These are phyloP conservation scores for Silene latifolia DNA, from an alignment of 148 eudicot genomes.

Conservation along the genomic window DNA sequence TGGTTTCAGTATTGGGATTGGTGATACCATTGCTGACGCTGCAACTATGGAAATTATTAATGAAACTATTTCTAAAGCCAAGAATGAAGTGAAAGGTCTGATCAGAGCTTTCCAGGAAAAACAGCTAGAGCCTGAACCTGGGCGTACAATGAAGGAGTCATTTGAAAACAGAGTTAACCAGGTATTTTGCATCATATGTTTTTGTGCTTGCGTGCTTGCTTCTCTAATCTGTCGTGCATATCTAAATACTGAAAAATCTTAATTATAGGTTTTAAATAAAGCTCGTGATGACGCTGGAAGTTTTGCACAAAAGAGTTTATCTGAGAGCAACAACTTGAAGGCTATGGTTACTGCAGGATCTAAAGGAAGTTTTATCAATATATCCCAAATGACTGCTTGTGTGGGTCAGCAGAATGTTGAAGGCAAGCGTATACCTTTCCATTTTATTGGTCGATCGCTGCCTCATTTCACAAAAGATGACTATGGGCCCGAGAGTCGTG, in stretches of 20 bases:
- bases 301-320: slow-evolving; percentile 89
- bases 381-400: slow-evolving; percentile 99
- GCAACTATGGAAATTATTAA: slow-evolving; percentile 85
- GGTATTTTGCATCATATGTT: slow-evolving; percentile 31
- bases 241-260: not conserved
- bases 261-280: slow-evolving; percentile 78
- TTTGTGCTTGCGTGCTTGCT: not conserved
- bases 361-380: slow-evolving; percentile 97
- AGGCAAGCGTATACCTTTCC: slow-evolving; percentile 98
- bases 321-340: slow-evolving; percentile 96
- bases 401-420: slow-evolving; percentile 99
- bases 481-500: slow-evolving; percentile 98
- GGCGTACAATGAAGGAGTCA: slow-evolving; percentile 98
- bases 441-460: slow-evolving; percentile 81
- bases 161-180: slow-evolving; percentile 98
- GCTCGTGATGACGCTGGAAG: slow-evolving; percentile 99
- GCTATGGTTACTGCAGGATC: slow-evolving; percentile 99
- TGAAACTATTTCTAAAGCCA: slow-evolving; percentile 84
- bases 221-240: not conserved
- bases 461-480: slow-evolving; percentile 99
- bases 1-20: slow-evolving; percentile 92
- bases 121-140: slow-evolving; percentile 93
- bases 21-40: slow-evolving; percentile 97
- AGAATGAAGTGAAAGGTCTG: slow-evolving; percentile 83
- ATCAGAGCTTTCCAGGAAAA: slow-evolving; percentile 72